These are phyloP conservation scores for Stachybotrys chlorohalonatus DNA, from an alignment of 2,329 filamentous ascomycete genomes.

Conservation along the genomic window DNA sequence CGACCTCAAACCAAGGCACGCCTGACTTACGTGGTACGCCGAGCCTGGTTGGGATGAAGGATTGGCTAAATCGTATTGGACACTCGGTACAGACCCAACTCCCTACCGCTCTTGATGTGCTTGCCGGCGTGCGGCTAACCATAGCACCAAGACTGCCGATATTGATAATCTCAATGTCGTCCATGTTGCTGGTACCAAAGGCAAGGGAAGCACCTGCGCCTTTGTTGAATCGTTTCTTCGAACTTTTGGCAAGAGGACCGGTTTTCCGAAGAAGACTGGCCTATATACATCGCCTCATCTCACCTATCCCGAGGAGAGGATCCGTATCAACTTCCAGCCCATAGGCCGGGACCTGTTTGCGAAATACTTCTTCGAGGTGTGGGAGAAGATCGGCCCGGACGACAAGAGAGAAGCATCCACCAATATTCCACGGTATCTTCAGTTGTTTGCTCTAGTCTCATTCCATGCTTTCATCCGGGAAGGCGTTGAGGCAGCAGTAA, in stretches of 20 bases:
- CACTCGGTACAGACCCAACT: background rate
- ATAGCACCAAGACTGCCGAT: slow-evolving; percentile 20
- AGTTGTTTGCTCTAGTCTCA: slow-evolving; percentile 54
- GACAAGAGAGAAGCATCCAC: slow-evolving; percentile 15
- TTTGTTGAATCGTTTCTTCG: slow-evolving; percentile 56
- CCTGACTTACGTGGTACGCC: background rate
- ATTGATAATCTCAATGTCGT: slow-evolving; percentile 54
- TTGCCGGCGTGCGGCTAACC: background rate
- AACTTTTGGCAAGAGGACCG: slow-evolving; percentile 30
- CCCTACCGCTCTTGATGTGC: too few species aligned
- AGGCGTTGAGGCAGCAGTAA: slow-evolving; percentile 51
- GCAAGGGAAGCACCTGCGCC: slow-evolving; percentile 65
- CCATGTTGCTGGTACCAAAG: slow-evolving; percentile 68
- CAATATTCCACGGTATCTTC: slow-evolving; percentile 45
- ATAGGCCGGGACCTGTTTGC: slow-evolving; percentile 51
- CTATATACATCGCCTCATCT: slow-evolving; percentile 64
- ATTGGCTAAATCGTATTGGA: background rate
- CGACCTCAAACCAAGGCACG: background rate
- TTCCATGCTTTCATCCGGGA: slow-evolving; percentile 59
- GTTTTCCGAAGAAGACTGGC: slow-evolving; percentile 39
- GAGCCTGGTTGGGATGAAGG: background rate
- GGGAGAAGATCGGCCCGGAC: slow-evolving; percentile 41
- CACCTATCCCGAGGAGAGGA: slow-evolving; percentile 57
- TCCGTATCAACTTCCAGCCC: slow-evolving; percentile 50
- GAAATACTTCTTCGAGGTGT: slow-evolving; percentile 59